Conservation (phyloP, 768 basidiomycete genomes). For the Leccinum sublutescens region DNA sequence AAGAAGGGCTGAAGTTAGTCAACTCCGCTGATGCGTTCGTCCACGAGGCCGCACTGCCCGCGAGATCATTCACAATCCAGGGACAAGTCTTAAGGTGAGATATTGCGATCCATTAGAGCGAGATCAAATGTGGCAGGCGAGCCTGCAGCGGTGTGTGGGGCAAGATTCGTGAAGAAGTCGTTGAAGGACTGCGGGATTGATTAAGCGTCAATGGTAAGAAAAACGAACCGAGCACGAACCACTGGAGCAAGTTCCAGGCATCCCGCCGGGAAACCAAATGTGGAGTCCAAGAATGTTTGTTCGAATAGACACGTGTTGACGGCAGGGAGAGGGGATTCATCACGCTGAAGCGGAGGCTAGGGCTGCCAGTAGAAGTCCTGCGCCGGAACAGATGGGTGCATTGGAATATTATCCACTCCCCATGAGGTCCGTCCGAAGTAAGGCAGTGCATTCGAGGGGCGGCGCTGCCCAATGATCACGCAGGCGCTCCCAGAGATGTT, state of each 20-base stretch:
- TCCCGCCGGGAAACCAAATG: constrained; percentile 26
- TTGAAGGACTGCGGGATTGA: constrained; percentile 15
- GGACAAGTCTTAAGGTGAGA: constrained; percentile 20
- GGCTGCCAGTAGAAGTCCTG: constrained; percentile 12
- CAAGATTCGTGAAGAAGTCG: constrained; percentile 25
- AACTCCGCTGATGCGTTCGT: constrained; percentile 13
- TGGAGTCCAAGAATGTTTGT: constrained; percentile 35
- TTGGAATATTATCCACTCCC: constrained; percentile 28
- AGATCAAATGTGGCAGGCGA: constrained; percentile 14
- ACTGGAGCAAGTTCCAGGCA: constrained; percentile 7
- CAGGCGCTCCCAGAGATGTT: too few species aligned
- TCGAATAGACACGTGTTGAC: constrained; percentile 49
- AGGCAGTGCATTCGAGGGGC: constrained; percentile 50
- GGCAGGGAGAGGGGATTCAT: constrained; percentile 49
- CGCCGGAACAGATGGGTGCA: constrained; percentile 9
- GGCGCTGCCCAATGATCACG: constrained; percentile 25
- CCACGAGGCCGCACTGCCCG: constrained; percentile 10
- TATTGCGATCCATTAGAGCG: constrained; percentile 27
- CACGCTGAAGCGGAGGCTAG: constrained; percentile 35
- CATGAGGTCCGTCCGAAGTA: constrained; percentile 28
- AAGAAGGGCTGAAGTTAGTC: constrained; percentile 36
- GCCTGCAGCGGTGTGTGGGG: constrained; percentile 18
- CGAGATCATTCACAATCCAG: constrained; percentile 9
- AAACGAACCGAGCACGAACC: constrained; percentile 6
- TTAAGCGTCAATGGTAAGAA: neutral